A percentile compares a stretch with the other conserved stretches of the same genome.
phyloP scores from a whole-genome alignment of 2,329 filamentous ascomycete species.

The Phoma sp. region DNA sequence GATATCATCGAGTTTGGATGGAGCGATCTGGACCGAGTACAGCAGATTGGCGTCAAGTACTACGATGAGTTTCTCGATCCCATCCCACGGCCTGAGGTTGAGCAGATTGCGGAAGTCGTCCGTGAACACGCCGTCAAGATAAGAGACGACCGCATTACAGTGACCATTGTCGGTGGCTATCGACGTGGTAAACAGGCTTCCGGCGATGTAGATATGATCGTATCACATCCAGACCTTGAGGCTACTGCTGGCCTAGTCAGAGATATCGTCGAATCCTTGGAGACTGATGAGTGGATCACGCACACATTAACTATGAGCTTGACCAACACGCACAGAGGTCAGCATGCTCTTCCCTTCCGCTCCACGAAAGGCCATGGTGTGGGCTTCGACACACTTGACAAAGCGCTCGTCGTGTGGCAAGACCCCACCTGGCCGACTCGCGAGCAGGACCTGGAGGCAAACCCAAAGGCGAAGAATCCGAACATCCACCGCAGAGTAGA shows the following conservation, averaged over 20 bases:
- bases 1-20: slow-evolving; percentile 87
- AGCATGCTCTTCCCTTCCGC: slow-evolving; percentile 67
- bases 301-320: slow-evolving; percentile 78
- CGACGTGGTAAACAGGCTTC: slow-evolving; percentile 75
- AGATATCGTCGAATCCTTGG: slow-evolving; percentile 74
- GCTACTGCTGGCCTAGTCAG: slow-evolving; percentile 75
- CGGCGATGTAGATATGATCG: slow-evolving; percentile 85
- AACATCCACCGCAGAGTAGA: slow-evolving; percentile 86
- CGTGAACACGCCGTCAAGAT: slow-evolving; percentile 71
- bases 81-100: slow-evolving; percentile 77
- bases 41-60: slow-evolving; percentile 94
- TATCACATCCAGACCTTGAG: slow-evolving; percentile 77
- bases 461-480: slow-evolving; percentile 64
- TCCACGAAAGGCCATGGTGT: slow-evolving; percentile 52
- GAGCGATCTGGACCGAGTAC: slow-evolving; percentile 75
- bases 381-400: slow-evolving; percentile 89
- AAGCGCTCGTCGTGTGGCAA: slow-evolving; percentile 93
- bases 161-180: slow-evolving; percentile 79
- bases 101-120: slow-evolving; percentile 70
- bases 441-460: slow-evolving; percentile 42
- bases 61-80: slow-evolving; percentile 82
- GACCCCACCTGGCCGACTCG: slow-evolving; percentile 61
- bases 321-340: slow-evolving; percentile 75
- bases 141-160: slow-evolving; percentile 61
- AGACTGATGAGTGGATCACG: slow-evolving; percentile 74